A percentile compares a stretch with the other conserved stretches of the same genome.
phyloP scores from a whole-genome alignment of 768 basidiomycete genomes.

The Cubamyces lactineus region DNA sequence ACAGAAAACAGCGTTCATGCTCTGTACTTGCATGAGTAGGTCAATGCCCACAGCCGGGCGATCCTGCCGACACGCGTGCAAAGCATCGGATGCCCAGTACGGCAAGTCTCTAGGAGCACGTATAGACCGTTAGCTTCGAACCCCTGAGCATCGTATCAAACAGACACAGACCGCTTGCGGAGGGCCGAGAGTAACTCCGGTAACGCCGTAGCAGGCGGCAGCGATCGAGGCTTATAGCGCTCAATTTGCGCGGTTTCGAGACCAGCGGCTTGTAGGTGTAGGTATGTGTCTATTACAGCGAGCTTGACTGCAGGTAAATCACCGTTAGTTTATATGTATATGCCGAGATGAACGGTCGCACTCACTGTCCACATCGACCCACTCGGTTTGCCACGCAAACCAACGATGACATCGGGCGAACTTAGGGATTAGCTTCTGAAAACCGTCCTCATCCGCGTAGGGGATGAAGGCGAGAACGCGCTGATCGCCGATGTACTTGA shows the following conservation, averaged over 20 bases:
- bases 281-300: conserved; percentile 49
- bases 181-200: neutral
- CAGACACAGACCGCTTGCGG: neutral
- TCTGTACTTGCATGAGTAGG: conserved; percentile 38
- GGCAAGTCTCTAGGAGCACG: neutral
- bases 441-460: conserved; percentile 50
- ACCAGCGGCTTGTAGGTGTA: conserved; percentile 38
- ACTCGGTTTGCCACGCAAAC: conserved; percentile 40
- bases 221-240: conserved; percentile 1
- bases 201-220: neutral
- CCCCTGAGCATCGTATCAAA: no score
- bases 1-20: conserved; percentile 45
- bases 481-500: conserved; percentile 16
- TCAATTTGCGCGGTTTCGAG: conserved; percentile 1
- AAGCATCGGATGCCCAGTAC: neutral
- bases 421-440: conserved; percentile 29
- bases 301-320: conserved; percentile 44
- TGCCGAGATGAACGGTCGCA: neutral
- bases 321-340: neutral
- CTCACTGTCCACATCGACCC: conserved; percentile 54
- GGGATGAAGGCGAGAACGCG: conserved; percentile 41
- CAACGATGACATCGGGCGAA: conserved; percentile 36
- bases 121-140: no score
- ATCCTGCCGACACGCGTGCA: neutral
- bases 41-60: neutral